phyloP scores from a whole-genome alignment of 176 grass and related monocot species.

The Oryza glaberrima region DNA sequence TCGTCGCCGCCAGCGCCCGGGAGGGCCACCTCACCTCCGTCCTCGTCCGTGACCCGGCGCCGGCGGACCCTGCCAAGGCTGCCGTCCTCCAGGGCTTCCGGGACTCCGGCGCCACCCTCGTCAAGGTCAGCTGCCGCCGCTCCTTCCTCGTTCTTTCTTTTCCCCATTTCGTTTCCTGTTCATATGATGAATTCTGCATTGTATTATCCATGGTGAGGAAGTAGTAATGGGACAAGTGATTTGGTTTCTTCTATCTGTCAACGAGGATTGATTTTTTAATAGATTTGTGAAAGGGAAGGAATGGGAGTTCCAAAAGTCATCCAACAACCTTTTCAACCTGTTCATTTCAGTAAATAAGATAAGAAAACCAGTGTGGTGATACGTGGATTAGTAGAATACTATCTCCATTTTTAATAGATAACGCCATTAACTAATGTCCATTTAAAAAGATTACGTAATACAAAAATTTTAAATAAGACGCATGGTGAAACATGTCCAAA shows the following conservation, averaged over 20 bases:
- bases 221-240: too few species aligned
- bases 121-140: slow-evolving; percentile 41
- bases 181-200: too few species aligned
- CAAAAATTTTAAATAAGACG: too few species aligned
- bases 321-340: not conserved
- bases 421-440: too few species aligned
- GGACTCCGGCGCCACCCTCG: slow-evolving; percentile 46
- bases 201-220: too few species aligned
- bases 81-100: slow-evolving; percentile 56
- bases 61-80: slow-evolving; percentile 19
- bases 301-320: not conserved
- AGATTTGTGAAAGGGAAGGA: not conserved
- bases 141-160: too few species aligned
- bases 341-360: not conserved
- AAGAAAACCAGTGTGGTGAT: too few species aligned
- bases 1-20: not conserved
- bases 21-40: not conserved
- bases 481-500: too few species aligned
- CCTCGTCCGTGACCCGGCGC: slow-evolving; percentile 36
- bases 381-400: not conserved
- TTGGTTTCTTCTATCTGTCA: too few species aligned
- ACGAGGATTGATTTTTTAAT: not conserved
- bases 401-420: too few species aligned
- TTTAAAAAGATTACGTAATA: too few species aligned
- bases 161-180: not conserved